Percentiles rank a stretch among this genome's conserved stretches.
Evolutionary conservation across 2,329 filamentous ascomycete species (phyloP).

Genomic region (Colletotrichum magnum): DNA sequence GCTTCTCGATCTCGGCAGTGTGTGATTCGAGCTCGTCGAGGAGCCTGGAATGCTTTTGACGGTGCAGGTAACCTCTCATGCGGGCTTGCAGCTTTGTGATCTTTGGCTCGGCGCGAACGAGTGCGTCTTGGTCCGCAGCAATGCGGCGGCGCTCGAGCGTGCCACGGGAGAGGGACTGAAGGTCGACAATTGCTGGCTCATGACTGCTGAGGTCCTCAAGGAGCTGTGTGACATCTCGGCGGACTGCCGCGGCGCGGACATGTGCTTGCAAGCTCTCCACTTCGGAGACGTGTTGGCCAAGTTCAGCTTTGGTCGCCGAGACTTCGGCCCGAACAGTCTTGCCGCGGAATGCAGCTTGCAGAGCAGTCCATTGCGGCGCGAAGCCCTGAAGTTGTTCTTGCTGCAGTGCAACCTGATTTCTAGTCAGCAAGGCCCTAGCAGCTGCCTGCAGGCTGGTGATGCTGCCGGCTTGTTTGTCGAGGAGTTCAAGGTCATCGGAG

Average conservation of each 20-base stretch:
- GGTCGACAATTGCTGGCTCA: constrained; percentile 60
- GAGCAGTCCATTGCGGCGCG: constrained; percentile 63
- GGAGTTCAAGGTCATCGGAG: constrained; percentile 64
- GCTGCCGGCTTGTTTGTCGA: constrained; percentile 65
- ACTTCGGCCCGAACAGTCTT: constrained; percentile 62
- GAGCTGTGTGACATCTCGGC: constrained; percentile 63
- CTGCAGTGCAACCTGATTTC: constrained; percentile 67
- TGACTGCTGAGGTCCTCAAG: constrained; percentile 63
- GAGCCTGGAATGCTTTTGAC: constrained; percentile 72
- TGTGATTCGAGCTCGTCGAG: constrained; percentile 80
- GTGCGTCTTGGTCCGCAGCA: constrained; percentile 63
- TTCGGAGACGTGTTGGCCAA: constrained; percentile 59
- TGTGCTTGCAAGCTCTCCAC: constrained; percentile 65
- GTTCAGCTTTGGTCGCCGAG: constrained; percentile 61
- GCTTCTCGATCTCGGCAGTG: constrained; percentile 74
- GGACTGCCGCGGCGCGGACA: constrained; percentile 68
- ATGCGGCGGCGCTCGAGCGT: constrained; percentile 70
- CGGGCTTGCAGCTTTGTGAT: constrained; percentile 77
- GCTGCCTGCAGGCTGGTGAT: constrained; percentile 75
- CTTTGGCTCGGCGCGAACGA: constrained; percentile 70
- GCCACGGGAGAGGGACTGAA: constrained; percentile 74
- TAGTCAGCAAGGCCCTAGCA: constrained; percentile 73
- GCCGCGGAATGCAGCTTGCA: constrained; percentile 65
- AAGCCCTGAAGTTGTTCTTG: constrained; percentile 66
- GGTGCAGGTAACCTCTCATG: constrained; percentile 75